A percentile compares a stretch with the other conserved stretches of the same genome.
These are phyloP conservation scores for Cystofilobasidium macerans DNA, from an alignment of 768 basidiomycete genomes.

Conservation along the genomic window DNA sequence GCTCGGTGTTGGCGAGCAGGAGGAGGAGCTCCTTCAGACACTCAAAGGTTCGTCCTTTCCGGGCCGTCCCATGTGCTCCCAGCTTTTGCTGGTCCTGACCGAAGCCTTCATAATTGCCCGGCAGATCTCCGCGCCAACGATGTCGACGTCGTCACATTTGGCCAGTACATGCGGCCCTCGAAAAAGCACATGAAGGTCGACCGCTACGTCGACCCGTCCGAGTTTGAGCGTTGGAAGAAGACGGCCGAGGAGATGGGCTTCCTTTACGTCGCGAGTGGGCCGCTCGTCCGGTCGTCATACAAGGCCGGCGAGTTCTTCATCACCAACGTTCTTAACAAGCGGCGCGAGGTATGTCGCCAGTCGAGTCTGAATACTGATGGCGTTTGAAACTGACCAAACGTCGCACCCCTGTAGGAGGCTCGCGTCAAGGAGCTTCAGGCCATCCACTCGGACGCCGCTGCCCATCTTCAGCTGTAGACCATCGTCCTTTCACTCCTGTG, in stretches of 20 bases:
- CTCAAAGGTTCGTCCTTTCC: slow-evolving; percentile 54
- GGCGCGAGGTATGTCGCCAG: slow-evolving; percentile 2
- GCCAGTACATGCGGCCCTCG: slow-evolving; percentile 99
- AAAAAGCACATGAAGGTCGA: slow-evolving; percentile 99
- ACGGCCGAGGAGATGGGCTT: slow-evolving; percentile 89
- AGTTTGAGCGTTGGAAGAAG: slow-evolving; percentile 84
- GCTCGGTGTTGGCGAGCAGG: slow-evolving; percentile 89
- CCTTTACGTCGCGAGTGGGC: slow-evolving; percentile 92
- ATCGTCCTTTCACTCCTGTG: no score
- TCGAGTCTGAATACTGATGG: no score
- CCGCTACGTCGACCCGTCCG: slow-evolving; percentile 83
- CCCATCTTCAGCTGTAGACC: slow-evolving; percentile 1
- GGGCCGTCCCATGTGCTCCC: background rate
- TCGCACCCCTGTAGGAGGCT: no score
- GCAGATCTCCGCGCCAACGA: slow-evolving; percentile 77
- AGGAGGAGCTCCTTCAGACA: slow-evolving; percentile 68
- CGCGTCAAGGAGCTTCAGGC: slow-evolving; percentile 19
- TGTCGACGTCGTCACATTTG: slow-evolving; percentile 97
- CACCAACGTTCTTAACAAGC: slow-evolving; percentile 56
- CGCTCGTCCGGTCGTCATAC: slow-evolving; percentile 89
- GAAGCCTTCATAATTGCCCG: no score
- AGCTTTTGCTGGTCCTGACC: no score
- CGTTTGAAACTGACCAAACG: no score
- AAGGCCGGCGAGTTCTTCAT: slow-evolving; percentile 98
- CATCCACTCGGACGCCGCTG: background rate